Base-by-base conservation (phyloP, 2,329 filamentous ascomycete species). In the Hymenoscyphus fraxineus region DNA sequence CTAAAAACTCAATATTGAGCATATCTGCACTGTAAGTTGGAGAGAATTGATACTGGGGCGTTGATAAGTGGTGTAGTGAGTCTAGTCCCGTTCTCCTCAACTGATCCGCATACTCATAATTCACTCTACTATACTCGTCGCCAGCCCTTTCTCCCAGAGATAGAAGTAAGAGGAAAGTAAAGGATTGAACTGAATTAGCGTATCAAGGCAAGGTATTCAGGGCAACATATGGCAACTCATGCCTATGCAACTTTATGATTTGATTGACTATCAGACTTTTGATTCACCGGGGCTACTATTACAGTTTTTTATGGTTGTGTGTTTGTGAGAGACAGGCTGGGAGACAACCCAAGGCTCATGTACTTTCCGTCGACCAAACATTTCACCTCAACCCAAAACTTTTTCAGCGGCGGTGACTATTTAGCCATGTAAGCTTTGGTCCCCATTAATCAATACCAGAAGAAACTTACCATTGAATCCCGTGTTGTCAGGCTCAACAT, bases 401-500 rank as follows among this genome's bases (percentile, higher is more conserved):
- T 73, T 71, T 54, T 70, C 70, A 12, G 71, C 72, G n/a, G 64
- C 62, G 22, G 70, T 70, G 13, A 72, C 64, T 65, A 58, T 19
- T 39, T 47, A n/a, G 40, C 38, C 19, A 27, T 40, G 19, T 62
- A 15, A 47, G 35, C 32, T 9, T 35, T 10, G 9, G 1, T 22
- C 16, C 12, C 38, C 15, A 9, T 27, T 12, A 38, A 58, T 6
- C 2, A 19, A 3, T 16, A 7, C 9, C 10, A 38, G 10, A 22
- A 5, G 40, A 38, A 55, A 62, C 55, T 78, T 80, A 92, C 91
- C 89, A 68, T 88, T 82, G 58, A 92, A 83, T 40, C 92, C 92
- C 58, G 90, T 93, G 79, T 91, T 93, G 77, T 97, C 93, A 15
- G 92, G 89, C 83, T 97, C 94, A 59, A 97, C 85, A 73, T 92